Evolutionary conservation across 352 stramenopile species (phyloP).

Genomic region (Globisporangium rhizosaccharum): DNA sequence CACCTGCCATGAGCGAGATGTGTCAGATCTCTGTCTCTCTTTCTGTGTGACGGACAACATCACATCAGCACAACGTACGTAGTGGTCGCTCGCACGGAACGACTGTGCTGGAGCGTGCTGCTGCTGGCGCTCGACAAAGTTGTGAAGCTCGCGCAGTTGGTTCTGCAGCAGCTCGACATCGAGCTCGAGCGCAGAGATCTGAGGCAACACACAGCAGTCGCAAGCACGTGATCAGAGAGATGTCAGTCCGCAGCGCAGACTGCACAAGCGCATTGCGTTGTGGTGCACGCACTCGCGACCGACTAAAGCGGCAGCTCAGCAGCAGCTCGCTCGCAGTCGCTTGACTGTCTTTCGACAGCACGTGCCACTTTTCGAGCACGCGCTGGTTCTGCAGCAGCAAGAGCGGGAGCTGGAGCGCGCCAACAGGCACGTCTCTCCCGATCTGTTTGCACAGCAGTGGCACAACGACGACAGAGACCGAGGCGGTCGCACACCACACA

Average conservation of each 20-base stretch:
- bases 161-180: slow-evolving; percentile 57
- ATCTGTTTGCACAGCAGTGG: slow-evolving; percentile 15
- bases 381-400: slow-evolving; percentile 46
- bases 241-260: neutral
- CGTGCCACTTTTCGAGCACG: slow-evolving; percentile 37
- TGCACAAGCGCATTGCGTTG: neutral
- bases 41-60: too few relatives aligned
- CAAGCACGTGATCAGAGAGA: neutral
- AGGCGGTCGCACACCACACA: neutral
- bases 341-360: slow-evolving; percentile 30
- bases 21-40: too few relatives aligned
- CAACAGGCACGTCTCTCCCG: slow-evolving; percentile 35
- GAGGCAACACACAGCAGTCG: neutral
- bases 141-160: slow-evolving; percentile 48
- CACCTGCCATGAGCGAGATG: neutral
- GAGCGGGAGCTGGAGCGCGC: slow-evolving; percentile 33
- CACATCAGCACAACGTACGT: slow-evolving; percentile 1
- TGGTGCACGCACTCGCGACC: slow-evolving; percentile 29
- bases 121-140: slow-evolving; percentile 47
- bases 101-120: slow-evolving; percentile 15
- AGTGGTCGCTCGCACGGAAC: slow-evolving; percentile 4
- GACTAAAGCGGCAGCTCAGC: slow-evolving; percentile 41
- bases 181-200: slow-evolving; percentile 51
- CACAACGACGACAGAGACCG: too few relatives aligned
- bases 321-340: slow-evolving; percentile 27